Base-by-base conservation (phyloP, 2,329 filamentous ascomycete species). In the Aureobasidium musti region DNA sequence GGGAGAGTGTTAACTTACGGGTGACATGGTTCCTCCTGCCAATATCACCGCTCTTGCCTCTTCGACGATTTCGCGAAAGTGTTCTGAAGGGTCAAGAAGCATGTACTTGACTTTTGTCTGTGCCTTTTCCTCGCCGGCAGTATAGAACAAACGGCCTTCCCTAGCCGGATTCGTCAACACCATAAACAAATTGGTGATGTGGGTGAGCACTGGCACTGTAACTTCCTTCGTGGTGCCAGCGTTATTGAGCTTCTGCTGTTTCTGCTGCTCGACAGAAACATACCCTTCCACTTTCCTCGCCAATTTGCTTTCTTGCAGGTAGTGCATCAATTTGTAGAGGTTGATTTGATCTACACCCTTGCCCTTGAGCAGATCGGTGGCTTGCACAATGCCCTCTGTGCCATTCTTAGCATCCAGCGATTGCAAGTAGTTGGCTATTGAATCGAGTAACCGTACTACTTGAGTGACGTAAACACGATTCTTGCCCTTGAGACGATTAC, bases 341-440 rank as follows among this genome's bases (percentile, higher is more conserved):
- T 98, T 97, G 79, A 99, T 93, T 74, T 98, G 94, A 74, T 99
- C 95, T 28, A 95, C 90, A 0, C 92, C 92, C 75, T 96, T 97
- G 43, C 88, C 88, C 28, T 88, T 84, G 70, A 97, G 87, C 0
- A 99, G 82, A 6, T 88, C 84, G 23, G 88, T 89, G 19, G 90
- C 79, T 50, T 90, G 85, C 0, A 94, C 87, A 33, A 89, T 84
- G 81, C 76, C 39, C 5, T 39, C 60, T 4, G 5, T 11, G 77
- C 70, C 43, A 79, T 78, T 3, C 75, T 72, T 19, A 75, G 74
- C 13, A 73, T 69, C 70, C 43, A 85, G 84, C 0, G 74, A 80
- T 49, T 87, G 84, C 69, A 96, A 82, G 82, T 89, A 93, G 33
- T 83, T 82, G 8, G 84, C 84, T 61, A 98, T 81, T 0, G 92